Percentiles rank a stretch among this genome's conserved stretches.
Evolutionary conservation across 306 rosid species (phyloP).

Genomic region (Biancaea sappan): DNA sequence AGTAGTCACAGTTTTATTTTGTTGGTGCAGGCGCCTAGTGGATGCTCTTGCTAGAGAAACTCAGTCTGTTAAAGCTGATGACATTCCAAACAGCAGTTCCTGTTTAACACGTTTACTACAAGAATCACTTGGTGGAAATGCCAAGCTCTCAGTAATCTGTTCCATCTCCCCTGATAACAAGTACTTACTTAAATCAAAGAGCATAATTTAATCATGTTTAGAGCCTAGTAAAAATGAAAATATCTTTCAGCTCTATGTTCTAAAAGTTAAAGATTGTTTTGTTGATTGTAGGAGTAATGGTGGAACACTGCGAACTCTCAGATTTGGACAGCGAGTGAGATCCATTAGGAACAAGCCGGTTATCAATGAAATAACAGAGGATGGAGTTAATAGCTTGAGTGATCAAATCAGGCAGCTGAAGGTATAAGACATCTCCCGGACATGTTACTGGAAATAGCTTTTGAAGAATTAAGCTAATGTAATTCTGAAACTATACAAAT

Average conservation of each 20-base stretch:
- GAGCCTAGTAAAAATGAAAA: neutral
- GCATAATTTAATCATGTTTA: conserved; percentile 7
- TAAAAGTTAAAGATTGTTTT: conserved; percentile 30
- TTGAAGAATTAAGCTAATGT: conserved; percentile 8
- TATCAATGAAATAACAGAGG: conserved; percentile 86
- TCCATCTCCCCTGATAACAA: conserved; percentile 66
- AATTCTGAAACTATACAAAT: conserved; percentile 17
- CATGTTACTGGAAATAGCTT: conserved; percentile 22
- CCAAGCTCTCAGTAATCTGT: conserved; percentile 78
- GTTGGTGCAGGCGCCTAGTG: conserved; percentile 67
- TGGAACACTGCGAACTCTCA: conserved; percentile 72
- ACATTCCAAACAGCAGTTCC: conserved; percentile 43
- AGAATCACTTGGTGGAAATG: conserved; percentile 81
- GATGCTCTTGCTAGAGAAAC: conserved; percentile 55
- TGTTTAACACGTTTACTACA: conserved; percentile 69
- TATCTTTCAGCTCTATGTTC: conserved; percentile 4
- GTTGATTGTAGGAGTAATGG: conserved; percentile 61
- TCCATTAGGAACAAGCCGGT: conserved; percentile 73
- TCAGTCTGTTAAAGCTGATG: conserved; percentile 51
- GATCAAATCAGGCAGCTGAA: conserved; percentile 92
- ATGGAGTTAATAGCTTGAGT: conserved; percentile 80
- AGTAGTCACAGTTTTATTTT: conserved; percentile 33
- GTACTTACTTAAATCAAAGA: conserved; percentile 45
- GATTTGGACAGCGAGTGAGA: conserved; percentile 87
- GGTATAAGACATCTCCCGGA: conserved; percentile 47